Base-by-base conservation (phyloP, 1,284 basidiomycete species). In the Heterobasidion occidentale region DNA sequence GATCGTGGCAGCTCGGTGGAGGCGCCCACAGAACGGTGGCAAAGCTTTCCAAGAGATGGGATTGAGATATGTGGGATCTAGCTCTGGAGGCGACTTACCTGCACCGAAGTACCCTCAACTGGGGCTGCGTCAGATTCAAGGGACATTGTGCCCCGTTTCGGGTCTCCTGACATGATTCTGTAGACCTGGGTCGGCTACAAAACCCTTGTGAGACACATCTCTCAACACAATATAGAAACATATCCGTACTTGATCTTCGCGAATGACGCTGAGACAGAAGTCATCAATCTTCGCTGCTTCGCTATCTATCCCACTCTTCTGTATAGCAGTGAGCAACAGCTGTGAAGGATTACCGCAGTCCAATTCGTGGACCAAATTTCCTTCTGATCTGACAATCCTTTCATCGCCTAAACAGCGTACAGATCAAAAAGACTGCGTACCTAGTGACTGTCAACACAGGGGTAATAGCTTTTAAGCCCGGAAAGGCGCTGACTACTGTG, bases 121-220 rank as follows among this genome's bases (percentile, higher is more conserved):
- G 90, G 82, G 3, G 88, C 81, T 33, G 74, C 75, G 42, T 81
- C 75, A 15, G 81, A 77, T 38, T 88, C 85, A 1, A 94, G 73
- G 0, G 88, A 82, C 15, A 94, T 74, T 0, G 83, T 81, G 0
- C 92, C 92, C 9, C 88, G 77, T 20, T 82, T 83, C 0, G 90
- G 91, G 67, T 92, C 91, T 1, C 92, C 92, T 0, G 88, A 86
- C 14, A 80, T 81, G 60, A 94, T 87, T 56, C 69, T 73, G 62
- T 79, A 80, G 19, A 85, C 70, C 52, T 77, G 74, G 46, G 66
- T 64, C 8, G 79, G 60, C 78, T 81, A 20, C 48, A 17, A 38
- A 27, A 19, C 1, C 1, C 3, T 42, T 27, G 7, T 14, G 3
- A 38, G 14, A 3, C 6, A 51, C 14, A 19, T n/a, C 9, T 38